Conservation (phyloP, 2,329 filamentous ascomycete species). For the Tolypocladium ovalisporum region DNA sequence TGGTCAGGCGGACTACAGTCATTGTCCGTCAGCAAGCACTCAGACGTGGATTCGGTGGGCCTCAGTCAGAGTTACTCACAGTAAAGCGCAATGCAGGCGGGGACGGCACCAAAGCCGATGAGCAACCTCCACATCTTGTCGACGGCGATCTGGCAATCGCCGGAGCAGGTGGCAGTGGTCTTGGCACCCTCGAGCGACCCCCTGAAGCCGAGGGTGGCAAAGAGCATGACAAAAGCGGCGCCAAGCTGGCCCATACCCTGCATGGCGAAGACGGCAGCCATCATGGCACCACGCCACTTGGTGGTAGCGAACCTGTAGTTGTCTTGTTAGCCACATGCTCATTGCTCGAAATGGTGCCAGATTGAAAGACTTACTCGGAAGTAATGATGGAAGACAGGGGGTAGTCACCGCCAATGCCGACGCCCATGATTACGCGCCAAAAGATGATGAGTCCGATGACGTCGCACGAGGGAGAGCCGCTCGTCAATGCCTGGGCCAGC, state of each 20-base stretch:
- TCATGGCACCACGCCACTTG: conserved; percentile 79
- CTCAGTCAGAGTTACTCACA: conserved; percentile 25
- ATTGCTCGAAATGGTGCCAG: background rate
- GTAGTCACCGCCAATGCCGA: conserved; percentile 48
- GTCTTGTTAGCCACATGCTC: background rate
- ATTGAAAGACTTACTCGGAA: conserved; percentile 46
- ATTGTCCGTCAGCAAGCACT: background rate
- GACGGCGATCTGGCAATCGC: conserved; percentile 33
- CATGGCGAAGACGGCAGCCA: conserved; percentile 80
- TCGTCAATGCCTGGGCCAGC: conserved; percentile 58
- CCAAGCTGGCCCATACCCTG: conserved; percentile 73
- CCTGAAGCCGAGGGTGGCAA: conserved; percentile 63
- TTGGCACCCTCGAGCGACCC: conserved; percentile 43
- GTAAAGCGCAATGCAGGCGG: conserved; percentile 72
- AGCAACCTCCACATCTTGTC: conserved; percentile 83
- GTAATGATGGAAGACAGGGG: conserved; percentile 76
- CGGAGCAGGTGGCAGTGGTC: conserved; percentile 41
- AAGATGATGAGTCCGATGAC: conserved; percentile 62
- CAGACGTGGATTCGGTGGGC: background rate
- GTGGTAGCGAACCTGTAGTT: conserved; percentile 54
- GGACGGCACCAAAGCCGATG: conserved; percentile 72
- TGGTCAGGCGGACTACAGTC: conserved; percentile 51
- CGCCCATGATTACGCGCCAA: conserved; percentile 65
- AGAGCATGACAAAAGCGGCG: conserved; percentile 65
- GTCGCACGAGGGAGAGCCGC: conserved; percentile 50